Percentiles rank a stretch among this genome's conserved stretches.
Evolutionary conservation across 495 filamentous ascomycete genomes (phyloP).

Genomic region (Paragyromitra xinjiangensis): DNA sequence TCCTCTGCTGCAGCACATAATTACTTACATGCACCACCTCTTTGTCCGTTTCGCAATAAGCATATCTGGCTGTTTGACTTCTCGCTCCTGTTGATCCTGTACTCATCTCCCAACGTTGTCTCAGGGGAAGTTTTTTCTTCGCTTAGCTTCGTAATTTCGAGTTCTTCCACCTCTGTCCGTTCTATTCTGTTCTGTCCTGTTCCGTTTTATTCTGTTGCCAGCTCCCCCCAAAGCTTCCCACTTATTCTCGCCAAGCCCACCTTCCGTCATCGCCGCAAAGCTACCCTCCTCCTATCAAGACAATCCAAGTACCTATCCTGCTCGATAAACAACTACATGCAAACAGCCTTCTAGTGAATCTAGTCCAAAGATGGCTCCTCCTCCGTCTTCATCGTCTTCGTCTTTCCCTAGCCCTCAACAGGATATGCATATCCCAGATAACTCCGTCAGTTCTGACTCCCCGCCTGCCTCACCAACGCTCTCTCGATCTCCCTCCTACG

Average conservation of each 20-base stretch:
- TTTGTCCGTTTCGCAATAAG: background rate
- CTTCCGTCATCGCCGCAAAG: conserved; percentile 1
- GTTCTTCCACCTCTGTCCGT: background rate
- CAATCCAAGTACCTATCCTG: background rate
- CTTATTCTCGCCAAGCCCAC: conserved; percentile 21
- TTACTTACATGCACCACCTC: background rate
- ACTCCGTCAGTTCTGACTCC: conserved; percentile 46
- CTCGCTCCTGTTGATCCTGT: conserved; percentile 14
- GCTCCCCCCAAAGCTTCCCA: background rate
- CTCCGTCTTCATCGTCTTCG: conserved; percentile 8
- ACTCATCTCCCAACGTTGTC: conserved; percentile 20
- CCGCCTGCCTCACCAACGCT: conserved; percentile 36
- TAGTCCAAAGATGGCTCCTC: conserved; percentile 10
- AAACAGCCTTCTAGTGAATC: conserved; percentile 9
- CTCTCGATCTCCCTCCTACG: conserved; percentile 48
- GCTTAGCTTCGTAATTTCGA: background rate
- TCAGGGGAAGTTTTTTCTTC: conserved; percentile 10
- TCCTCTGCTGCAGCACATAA: background rate
- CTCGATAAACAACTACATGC: background rate
- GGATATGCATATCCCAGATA: conserved; percentile 40
- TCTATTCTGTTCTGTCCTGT: background rate
- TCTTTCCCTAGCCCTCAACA: conserved; percentile 36
- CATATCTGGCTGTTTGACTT: conserved; percentile 24
- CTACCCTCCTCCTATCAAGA: background rate
- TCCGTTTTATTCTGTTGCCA: background rate